Base-by-base conservation (phyloP, 176 grass and related monocot species). In the Chloris gayana region DNA sequence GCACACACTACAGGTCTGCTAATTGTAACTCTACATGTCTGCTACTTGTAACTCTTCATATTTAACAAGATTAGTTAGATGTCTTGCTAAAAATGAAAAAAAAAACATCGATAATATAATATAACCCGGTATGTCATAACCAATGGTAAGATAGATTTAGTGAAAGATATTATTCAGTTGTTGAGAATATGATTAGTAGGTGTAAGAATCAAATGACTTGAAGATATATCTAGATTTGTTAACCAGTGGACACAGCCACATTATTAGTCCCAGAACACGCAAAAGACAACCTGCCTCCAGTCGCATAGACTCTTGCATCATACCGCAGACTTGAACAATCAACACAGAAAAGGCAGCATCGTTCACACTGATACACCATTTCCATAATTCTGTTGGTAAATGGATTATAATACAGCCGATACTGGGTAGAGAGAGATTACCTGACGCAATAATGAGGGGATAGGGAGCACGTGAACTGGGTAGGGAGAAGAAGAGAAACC, bases 401-500 rank as follows among this genome's bases (percentile, higher is more conserved):
- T 77, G 59, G 11, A 31, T 32, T 29, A 47, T 49, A 32, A 3
- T 14, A 39, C 26, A 22, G 12, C 27, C 14, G 45, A 49, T 30
- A 50, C 21, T 15, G 18, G 49, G 19, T 6, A 30, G 13, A 9
- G 29, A 46, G 34, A 14, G 1, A 26, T 69, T 76, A 87, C 85
- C 85, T 82, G 72, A 64, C 22, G 54, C 78, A 30, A 59, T 63
- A 64, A 21, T 6, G 72, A 11, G 67, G 47, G 7, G 30, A 14
- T 58, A 83, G 67, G 47, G 85, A 78, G 67, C 67, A 83, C 35
- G 74, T 21, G 30, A 83, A 38, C 10, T 46, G 79, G 10, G 37
- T n/a, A 66, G 67, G 59, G 46, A 87, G 73, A 38, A 87, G 85
- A 56, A 87, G 74, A n/a, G 74, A 83, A 71, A 80, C 80, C 85